These are phyloP conservation scores for Fraxinus americana DNA, from an alignment of 257 asterid genomes.

Conservation along the genomic window DNA sequence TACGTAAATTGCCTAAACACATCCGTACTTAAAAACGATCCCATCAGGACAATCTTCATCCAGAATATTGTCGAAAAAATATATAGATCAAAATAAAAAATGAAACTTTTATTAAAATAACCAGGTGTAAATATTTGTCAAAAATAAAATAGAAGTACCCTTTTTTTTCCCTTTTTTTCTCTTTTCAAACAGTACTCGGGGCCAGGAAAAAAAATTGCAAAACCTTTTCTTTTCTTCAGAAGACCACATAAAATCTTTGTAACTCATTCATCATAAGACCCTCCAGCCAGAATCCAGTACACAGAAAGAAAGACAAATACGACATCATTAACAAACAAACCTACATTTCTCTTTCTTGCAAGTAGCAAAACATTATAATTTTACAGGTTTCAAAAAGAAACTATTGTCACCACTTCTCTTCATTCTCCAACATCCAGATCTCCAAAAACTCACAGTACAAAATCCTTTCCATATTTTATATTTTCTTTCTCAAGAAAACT, in stretches of 20 bases:
- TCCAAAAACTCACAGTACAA: background rate
- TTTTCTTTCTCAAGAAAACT: too few relatives aligned
- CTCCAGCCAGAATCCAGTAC: slow-evolving; percentile 18
- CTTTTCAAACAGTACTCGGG: slow-evolving; percentile 1
- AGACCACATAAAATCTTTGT: slow-evolving; percentile 16
- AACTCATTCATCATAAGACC: slow-evolving; percentile 12
- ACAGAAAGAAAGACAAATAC: slow-evolving; percentile 6
- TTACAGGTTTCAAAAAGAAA: background rate
- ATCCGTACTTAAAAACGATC: background rate
- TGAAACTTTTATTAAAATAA: background rate
- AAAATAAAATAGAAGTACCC: background rate
- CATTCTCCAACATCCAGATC: background rate
- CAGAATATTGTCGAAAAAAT: background rate
- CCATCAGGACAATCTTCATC: background rate
- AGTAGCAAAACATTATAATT: background rate
- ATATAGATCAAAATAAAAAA: background rate
- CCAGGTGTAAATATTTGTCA: background rate
- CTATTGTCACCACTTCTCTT: background rate
- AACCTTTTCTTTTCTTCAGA: slow-evolving; percentile 12
- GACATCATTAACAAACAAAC: background rate
- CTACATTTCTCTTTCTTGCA: slow-evolving; percentile 11
- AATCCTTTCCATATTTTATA: too few relatives aligned
- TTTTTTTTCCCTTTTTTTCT: background rate
- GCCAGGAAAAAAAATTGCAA: background rate
- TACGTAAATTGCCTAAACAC: background rate